These are phyloP conservation scores for Zoysia japonica DNA, from an alignment of 176 grass and related monocot genomes.

Conservation along the genomic window DNA sequence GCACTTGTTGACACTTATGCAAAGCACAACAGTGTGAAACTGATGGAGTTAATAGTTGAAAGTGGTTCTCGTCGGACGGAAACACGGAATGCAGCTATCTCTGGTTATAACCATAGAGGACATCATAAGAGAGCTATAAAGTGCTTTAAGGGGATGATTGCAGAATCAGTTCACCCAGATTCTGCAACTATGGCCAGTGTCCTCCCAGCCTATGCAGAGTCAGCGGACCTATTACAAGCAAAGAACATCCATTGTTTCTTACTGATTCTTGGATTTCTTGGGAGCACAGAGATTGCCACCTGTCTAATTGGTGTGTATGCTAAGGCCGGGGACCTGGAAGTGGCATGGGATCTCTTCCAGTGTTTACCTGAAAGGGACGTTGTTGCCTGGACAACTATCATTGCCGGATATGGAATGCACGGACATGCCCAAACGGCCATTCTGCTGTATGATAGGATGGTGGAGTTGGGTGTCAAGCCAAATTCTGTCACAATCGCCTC, in stretches of 20 bases:
- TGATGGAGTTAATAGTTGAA: conserved; percentile 38
- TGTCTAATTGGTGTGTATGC: conserved; percentile 54
- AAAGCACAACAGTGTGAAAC: conserved; percentile 36
- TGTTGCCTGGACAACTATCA: conserved; percentile 61
- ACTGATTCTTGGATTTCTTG: conserved; percentile 47
- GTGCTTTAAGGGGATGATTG: conserved; percentile 57
- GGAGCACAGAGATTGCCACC: conserved; percentile 34
- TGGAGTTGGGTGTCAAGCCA: conserved; percentile 46
- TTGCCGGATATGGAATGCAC: conserved; percentile 53
- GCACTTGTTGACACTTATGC: conserved; percentile 54
- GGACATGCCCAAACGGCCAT: conserved; percentile 57
- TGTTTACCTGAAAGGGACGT: conserved; percentile 54
- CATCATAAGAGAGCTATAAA: conserved; percentile 39
- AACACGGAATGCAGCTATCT: conserved; percentile 74
- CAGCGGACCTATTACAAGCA: conserved; percentile 40
- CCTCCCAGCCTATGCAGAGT: conserved; percentile 60
- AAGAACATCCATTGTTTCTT: conserved; percentile 61
- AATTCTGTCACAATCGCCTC: conserved; percentile 60
- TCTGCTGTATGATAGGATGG: conserved; percentile 51
- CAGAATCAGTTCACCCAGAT: conserved; percentile 47
- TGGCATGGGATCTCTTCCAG: conserved; percentile 53
- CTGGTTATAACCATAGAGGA: conserved; percentile 34
- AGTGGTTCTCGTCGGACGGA: conserved; percentile 49
- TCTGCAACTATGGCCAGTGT: conserved; percentile 56
- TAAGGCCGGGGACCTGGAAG: conserved; percentile 53